These are phyloP conservation scores for Entomortierella chlamydospora DNA, from an alignment of 192 early-diverging fungal genomes.

Conservation along the genomic window DNA sequence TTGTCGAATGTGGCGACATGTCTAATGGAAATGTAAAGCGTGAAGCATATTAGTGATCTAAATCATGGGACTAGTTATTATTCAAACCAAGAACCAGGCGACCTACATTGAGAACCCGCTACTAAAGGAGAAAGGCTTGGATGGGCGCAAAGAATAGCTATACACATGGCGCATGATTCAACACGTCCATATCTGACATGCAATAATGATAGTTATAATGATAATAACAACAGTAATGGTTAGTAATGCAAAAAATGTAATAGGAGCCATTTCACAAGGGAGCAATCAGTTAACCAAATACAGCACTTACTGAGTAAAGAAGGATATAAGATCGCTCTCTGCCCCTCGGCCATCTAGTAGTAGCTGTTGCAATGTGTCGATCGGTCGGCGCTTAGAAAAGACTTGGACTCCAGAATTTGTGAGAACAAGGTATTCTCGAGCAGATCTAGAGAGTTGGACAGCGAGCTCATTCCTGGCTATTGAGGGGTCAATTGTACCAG, in stretches of 20 bases:
- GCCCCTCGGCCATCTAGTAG: conserved; percentile 57
- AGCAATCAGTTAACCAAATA: no score
- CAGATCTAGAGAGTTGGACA: conserved; percentile 64
- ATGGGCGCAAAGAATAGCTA: conserved; percentile 73
- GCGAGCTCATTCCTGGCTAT: conserved; percentile 74
- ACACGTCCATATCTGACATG: conserved; percentile 65
- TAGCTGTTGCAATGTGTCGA: conserved; percentile 77
- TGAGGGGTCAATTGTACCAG: conserved; percentile 30
- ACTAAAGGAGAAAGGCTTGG: conserved; percentile 16
- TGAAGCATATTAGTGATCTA: neutral
- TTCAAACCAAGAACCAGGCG: neutral
- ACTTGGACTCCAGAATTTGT: conserved; percentile 80
- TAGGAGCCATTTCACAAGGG: no score
- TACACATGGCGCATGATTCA: conserved; percentile 90
- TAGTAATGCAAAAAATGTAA: no score
- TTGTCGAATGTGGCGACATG: conserved; percentile 31
- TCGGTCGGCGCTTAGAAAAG: conserved; percentile 79
- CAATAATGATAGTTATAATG: neutral
- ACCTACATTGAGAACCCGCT: conserved; percentile 43
- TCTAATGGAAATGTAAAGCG: conserved; percentile 6
- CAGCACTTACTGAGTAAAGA: conserved; percentile 44
- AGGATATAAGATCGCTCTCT: conserved; percentile 45
- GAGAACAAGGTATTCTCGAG: conserved; percentile 77
- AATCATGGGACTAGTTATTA: neutral
- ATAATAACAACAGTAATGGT: neutral